A percentile compares a stretch with the other conserved stretches of the same genome.
These are phyloP conservation scores for Umbilicus rupestris DNA, from an alignment of 164 flowering plant species.

Conservation along the genomic window DNA sequence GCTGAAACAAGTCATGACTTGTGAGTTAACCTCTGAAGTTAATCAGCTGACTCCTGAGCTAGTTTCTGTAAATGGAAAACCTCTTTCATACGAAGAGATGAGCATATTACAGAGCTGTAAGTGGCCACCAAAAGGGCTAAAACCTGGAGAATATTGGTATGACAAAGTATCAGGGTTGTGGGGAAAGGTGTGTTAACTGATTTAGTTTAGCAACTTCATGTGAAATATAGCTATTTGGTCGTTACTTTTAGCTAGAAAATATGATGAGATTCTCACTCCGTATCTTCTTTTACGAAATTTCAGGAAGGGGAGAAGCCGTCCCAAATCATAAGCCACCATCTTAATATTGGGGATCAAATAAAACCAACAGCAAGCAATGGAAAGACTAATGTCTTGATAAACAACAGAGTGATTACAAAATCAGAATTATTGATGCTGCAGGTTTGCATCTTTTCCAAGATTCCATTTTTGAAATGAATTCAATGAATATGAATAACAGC, in stretches of 20 bases:
- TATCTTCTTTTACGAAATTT: background rate
- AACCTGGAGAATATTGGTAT: slow-evolving; percentile 52
- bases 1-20: slow-evolving; percentile 25
- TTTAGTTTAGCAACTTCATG: background rate
- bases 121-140: slow-evolving; percentile 34
- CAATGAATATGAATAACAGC: background rate
- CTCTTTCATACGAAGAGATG: slow-evolving; percentile 27
- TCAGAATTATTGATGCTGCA: slow-evolving; percentile 30
- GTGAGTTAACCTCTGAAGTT: slow-evolving; percentile 24
- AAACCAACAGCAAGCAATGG: slow-evolving; percentile 44
- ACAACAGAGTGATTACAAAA: slow-evolving; percentile 43
- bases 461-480: background rate
- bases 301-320: slow-evolving; percentile 50
- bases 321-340: slow-evolving; percentile 27
- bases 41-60: slow-evolving; percentile 29
- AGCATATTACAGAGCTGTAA: slow-evolving; percentile 21
- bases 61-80: slow-evolving; percentile 31
- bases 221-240: background rate
- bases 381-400: slow-evolving; percentile 31
- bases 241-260: background rate
- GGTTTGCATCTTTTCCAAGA: slow-evolving; percentile 17
- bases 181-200: slow-evolving; percentile 38
- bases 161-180: slow-evolving; percentile 44
- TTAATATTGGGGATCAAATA: slow-evolving; percentile 27
- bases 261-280: background rate